Conservation (phyloP, 2,329 filamentous ascomycete genomes). For the Dactylellina cionopaga region DNA sequence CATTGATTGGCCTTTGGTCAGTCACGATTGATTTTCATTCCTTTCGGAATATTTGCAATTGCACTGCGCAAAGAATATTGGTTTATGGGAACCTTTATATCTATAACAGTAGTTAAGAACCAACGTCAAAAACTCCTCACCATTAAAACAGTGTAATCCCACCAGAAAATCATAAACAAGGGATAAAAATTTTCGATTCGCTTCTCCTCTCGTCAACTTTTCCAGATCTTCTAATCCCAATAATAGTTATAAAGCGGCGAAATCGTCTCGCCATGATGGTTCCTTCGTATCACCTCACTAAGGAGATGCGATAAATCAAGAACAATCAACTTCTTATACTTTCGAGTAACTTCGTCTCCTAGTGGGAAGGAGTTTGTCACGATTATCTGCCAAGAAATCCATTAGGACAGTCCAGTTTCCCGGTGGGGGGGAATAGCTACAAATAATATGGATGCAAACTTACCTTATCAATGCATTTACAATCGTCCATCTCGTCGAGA, state of each 20-base stretch:
- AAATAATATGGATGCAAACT: background rate
- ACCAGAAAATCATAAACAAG: background rate
- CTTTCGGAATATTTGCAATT: conserved; percentile 35
- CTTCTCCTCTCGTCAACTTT: background rate
- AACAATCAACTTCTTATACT: conserved; percentile 83
- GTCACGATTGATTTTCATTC: conserved; percentile 14
- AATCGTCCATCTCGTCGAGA: conserved; percentile 87
- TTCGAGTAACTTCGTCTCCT: conserved; percentile 74
- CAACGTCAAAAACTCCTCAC: background rate
- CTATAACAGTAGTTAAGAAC: no score
- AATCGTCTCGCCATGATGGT: conserved; percentile 84
- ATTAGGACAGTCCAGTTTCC: background rate
- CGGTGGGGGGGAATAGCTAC: no score
- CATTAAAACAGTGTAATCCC: conserved; percentile 56
- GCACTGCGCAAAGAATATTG: conserved; percentile 38
- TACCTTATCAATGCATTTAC: conserved; percentile 84
- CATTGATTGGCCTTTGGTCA: conserved; percentile 11
- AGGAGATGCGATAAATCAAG: conserved; percentile 89
- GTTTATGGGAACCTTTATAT: no score
- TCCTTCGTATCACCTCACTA: conserved; percentile 90
- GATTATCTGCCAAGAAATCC: conserved; percentile 69
- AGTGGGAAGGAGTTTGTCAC: conserved; percentile 99
- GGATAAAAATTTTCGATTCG: conserved; percentile 1
- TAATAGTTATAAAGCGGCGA: conserved; percentile 51
- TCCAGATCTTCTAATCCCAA: conserved; percentile 33